Percentiles rank a stretch among this genome's conserved stretches.
Evolutionary conservation across 2,329 filamentous ascomycete species (phyloP).

Genomic region (Xylaria sp.): DNA sequence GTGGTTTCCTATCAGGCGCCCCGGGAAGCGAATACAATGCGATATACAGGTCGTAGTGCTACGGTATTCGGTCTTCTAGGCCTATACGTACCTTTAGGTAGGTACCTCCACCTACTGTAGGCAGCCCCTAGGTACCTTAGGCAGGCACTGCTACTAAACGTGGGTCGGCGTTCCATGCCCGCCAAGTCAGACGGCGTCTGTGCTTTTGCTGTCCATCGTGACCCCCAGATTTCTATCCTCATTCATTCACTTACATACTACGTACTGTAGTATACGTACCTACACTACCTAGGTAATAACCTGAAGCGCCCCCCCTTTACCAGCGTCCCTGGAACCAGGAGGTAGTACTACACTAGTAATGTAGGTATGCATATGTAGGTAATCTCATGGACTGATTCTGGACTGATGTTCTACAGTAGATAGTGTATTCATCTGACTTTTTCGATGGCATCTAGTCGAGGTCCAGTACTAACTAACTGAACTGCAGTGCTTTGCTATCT

Average conservation of each 20-base stretch:
- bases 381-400: neutral
- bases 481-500: neutral
- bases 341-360: neutral
- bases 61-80: neutral
- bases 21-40: slow-evolving; percentile 23
- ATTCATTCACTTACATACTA: neutral
- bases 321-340: neutral
- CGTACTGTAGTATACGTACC: neutral
- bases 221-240: slow-evolving; percentile 36
- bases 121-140: too few relatives aligned
- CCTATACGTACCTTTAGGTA: neutral
- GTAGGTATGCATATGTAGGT: neutral
- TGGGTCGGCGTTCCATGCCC: slow-evolving; percentile 16
- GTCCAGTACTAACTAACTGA: neutral
- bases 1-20: slow-evolving; percentile 1
- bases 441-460: slow-evolving; percentile 8
- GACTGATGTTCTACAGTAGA: neutral
- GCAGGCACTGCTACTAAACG: slow-evolving; percentile 10
- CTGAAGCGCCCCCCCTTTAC: slow-evolving; percentile 23
- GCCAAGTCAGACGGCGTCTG: slow-evolving; percentile 39
- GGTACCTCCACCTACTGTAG: too few relatives aligned
- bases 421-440: neutral
- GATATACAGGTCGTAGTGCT: slow-evolving; percentile 15
- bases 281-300: neutral
- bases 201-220: slow-evolving; percentile 38